Evolutionary conservation across 1,284 basidiomycete genomes (phyloP), one percentile per base, ranked within the genome.

Genomic region (Mycena sp.): DNA sequence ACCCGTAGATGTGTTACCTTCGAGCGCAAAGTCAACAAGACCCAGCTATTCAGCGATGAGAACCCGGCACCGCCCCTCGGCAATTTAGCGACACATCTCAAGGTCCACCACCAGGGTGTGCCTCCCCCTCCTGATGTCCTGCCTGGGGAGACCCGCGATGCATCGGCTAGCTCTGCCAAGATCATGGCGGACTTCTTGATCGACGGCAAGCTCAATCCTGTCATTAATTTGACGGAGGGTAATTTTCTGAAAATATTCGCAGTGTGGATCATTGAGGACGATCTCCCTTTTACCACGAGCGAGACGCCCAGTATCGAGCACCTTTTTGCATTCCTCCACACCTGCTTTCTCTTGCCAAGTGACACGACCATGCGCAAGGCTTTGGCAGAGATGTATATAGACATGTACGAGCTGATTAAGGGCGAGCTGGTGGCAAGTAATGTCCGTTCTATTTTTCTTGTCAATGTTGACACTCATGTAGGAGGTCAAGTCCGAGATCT

Each of bases 211-310:
- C 52, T 64, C 3, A 48, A 67, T 53, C 62, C 61, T 4, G 61
- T 43, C 26, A 30, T 56, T 0, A 35, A 41, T 19, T 52, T 30
- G 3, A 60, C 65, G 12, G 49, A 60, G 46, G 43, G 21, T 6
- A 58, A 55, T 6, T 65, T 65, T 50, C 16, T 32, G 17, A 61
- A 41, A 6, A 43, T 61, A 3, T 65, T 65, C 26, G 30, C 64
- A n/a, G 64, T 53, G 1, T 65, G 59, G 64, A 23, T 61, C 3
- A 6, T 57, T n/a, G 63, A 65, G 35, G 53, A 61, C 21, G 48
- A 61, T 23, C 49, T 65, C 16, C 58, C 63, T 9, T 65, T 53
- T n/a, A 65, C 59, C 14, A 65, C 59, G 1, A 59, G 63, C 14
- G 53, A 65, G 58, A 55, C 58, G 0, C 17, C 4, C 10, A 41